Conservation (phyloP, 2,329 filamentous ascomycete genomes). For the Talaromyces albobiverticillius region DNA sequence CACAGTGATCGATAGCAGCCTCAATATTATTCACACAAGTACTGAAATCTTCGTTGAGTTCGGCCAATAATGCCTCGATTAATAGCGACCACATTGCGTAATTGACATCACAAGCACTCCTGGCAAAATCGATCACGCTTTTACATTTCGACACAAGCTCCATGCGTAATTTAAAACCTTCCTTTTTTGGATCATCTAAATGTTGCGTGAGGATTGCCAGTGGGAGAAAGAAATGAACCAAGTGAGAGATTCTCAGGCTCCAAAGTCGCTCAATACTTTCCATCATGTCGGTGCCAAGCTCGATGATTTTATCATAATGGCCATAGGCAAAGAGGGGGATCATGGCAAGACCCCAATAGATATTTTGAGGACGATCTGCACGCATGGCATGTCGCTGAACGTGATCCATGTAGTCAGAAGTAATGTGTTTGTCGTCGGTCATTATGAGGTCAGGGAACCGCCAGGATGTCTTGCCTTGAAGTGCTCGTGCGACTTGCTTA, state of each 20-base stretch:
- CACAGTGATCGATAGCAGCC: conserved; percentile 58
- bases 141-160: conserved; percentile 50
- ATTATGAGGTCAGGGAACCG: conserved; percentile 49
- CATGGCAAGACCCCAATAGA: conserved; percentile 53
- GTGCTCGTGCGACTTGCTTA: conserved; percentile 55
- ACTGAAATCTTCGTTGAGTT: conserved; percentile 46
- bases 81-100: conserved; percentile 58
- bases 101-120: conserved; percentile 56
- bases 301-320: conserved; percentile 43
- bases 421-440: conserved; percentile 54
- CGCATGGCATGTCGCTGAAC: conserved; percentile 46
- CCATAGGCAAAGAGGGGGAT: conserved; percentile 48
- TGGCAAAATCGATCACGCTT: conserved; percentile 52
- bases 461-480: conserved; percentile 60
- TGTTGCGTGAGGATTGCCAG: conserved; percentile 43
- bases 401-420: conserved; percentile 47
- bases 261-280: conserved; percentile 44
- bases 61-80: conserved; percentile 54
- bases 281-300: conserved; percentile 41
- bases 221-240: conserved; percentile 46
- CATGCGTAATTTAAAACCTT: conserved; percentile 48
- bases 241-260: conserved; percentile 43
- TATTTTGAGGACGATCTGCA: conserved; percentile 51
- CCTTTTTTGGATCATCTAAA: conserved; percentile 39
- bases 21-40: conserved; percentile 43